These are phyloP conservation scores for Aspergillus puulaauensis DNA, from an alignment of 2,329 filamentous ascomycete genomes.

Conservation along the genomic window DNA sequence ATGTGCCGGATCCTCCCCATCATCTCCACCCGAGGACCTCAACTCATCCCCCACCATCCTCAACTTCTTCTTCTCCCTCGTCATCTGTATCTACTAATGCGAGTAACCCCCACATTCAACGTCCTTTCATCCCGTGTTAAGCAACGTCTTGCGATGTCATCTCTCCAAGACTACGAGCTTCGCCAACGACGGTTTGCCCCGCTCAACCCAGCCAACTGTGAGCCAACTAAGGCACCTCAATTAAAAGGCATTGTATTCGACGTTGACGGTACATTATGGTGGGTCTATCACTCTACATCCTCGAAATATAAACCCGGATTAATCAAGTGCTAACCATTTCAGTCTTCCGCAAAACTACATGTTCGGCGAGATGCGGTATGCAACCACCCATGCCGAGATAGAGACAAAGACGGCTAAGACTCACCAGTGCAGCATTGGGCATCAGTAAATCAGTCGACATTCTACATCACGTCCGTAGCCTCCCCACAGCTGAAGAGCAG, in stretches of 20 bases:
- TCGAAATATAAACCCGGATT: neutral
- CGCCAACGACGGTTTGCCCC: constrained; percentile 52
- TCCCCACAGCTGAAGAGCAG: constrained; percentile 61
- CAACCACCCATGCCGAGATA: neutral
- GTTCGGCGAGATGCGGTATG: constrained; percentile 80
- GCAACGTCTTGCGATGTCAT: constrained; percentile 18
- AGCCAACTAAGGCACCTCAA: constrained; percentile 36
- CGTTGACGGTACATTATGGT: constrained; percentile 94
- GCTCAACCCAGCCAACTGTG: constrained; percentile 36
- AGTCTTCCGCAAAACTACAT: constrained; percentile 94
- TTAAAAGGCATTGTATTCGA: constrained; percentile 75
- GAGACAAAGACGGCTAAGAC: neutral
- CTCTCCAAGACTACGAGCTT: constrained; percentile 20
- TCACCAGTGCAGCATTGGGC: constrained; percentile 55
- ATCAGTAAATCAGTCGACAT: constrained; percentile 79
- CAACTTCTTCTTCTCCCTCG: neutral
- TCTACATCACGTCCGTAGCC: constrained; percentile 77
- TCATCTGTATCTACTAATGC: neutral
- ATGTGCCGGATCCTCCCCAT: neutral
- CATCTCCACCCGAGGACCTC: constrained; percentile 2
- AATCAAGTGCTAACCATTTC: neutral
- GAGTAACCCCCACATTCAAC: neutral
- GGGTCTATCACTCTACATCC: neutral
- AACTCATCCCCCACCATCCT: neutral
- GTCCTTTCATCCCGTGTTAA: neutral